These are phyloP conservation scores for Xylaria sp. DNA, from an alignment of 2,329 filamentous ascomycete species.

Conservation along the genomic window DNA sequence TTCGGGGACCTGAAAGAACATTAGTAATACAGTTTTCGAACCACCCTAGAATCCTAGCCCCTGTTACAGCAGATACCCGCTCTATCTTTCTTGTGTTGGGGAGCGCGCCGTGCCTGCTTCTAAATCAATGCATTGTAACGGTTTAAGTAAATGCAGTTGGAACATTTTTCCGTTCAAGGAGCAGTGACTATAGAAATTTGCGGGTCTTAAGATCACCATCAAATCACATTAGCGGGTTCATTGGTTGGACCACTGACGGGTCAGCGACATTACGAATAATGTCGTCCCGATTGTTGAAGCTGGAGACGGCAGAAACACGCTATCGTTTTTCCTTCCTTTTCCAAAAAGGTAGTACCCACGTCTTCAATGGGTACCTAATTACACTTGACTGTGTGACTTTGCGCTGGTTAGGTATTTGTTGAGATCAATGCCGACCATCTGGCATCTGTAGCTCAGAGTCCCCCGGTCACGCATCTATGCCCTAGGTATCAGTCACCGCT, in stretches of 20 bases:
- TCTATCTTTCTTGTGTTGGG: background rate
- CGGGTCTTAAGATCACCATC: background rate
- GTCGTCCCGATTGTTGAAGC: background rate
- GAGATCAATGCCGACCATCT: too few species aligned
- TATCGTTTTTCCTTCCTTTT: background rate
- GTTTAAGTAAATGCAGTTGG: background rate
- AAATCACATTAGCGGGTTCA: background rate
- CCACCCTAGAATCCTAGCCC: too few species aligned
- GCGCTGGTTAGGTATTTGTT: too few species aligned
- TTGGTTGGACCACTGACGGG: background rate
- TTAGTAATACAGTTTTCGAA: too few species aligned
- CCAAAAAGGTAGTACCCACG: background rate
- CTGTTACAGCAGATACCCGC: background rate
- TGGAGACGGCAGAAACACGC: background rate
- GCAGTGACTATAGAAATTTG: background rate
- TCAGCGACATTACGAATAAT: background rate
- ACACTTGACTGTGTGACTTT: too few species aligned
- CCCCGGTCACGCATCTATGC: too few species aligned
- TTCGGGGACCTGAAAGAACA: too few species aligned
- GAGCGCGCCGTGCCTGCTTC: background rate
- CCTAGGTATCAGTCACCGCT: too few species aligned
- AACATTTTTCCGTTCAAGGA: background rate
- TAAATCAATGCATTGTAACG: background rate
- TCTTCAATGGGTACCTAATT: background rate
- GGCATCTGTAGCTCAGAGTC: too few species aligned